Base-by-base conservation (phyloP, 139 green algal species). In the Gonium pectorale region DNA sequence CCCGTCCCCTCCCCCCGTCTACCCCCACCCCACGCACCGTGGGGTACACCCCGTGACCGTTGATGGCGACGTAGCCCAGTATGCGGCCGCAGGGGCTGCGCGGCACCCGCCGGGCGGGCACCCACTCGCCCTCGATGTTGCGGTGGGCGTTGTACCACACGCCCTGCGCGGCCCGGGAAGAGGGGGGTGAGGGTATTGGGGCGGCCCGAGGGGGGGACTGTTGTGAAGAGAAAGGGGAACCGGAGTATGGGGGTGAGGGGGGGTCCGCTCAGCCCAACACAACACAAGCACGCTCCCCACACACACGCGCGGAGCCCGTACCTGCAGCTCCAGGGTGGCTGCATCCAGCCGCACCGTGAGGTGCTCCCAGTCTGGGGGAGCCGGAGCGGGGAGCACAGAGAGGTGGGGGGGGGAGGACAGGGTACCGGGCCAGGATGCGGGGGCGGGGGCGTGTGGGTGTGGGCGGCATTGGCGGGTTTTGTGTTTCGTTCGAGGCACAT, bases 91-190 rank as follows among this genome's bases (percentile, higher is more conserved):
- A 79, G 38, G 67, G 80, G 52, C 52, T 80, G 80, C 67, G 67
- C 6, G 80, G 80, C 43, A 86, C 80, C 0, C 1, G 24, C 11
- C 22, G 29, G 15, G 67, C 67, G 37, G 80, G 51, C n/a, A 38
- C 60, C 80, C 80, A 86, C 52, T 79, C 67, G 67, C 80, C 80
- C 40, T 86, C 80, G 4, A 79, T 79, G 68, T 86, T 86, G 52
- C 80, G 67, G 80, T 86, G 80, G 17, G 80, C 67, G 67, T 86
- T 86, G 80, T 86, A 86, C 80, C 80, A 86, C 67, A 86, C 67
- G 40, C 80, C 80, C 67, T 80, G 67, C 26, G 44, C 4, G 1
- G 70, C 46, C 46, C 46, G 33, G 31, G 31, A 64, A 3, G n/a
- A 31, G 70, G n/a, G 64, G 5, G 64, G 68, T 7, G 49, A 67